phyloP scores from a whole-genome alignment of 2,329 filamentous ascomycete genomes.

The Trichoderma sp. region DNA sequence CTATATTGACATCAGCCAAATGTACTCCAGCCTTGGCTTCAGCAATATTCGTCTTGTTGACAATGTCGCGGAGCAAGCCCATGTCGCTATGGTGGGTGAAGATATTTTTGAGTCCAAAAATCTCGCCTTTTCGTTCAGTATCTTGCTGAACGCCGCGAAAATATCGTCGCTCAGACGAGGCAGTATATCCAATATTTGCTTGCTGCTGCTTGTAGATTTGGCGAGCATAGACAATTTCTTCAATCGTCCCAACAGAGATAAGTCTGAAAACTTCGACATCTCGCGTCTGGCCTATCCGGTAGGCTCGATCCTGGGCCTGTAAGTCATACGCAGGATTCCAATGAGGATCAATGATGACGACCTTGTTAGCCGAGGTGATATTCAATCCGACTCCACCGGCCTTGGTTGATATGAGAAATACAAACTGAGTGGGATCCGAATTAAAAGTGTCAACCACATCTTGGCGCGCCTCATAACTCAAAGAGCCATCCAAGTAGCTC shows the following conservation, averaged over 20 bases:
- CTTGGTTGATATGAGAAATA: slow-evolving; percentile 93
- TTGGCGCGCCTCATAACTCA: slow-evolving; percentile 82
- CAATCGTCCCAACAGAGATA: slow-evolving; percentile 87
- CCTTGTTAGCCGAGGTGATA: slow-evolving; percentile 97
- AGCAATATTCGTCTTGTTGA: slow-evolving; percentile 97
- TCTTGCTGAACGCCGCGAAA: slow-evolving; percentile 93
- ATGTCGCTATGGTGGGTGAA: slow-evolving; percentile 81
- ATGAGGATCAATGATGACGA: slow-evolving; percentile 94
- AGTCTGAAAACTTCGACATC: slow-evolving; percentile 96
- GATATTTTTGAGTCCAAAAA: slow-evolving; percentile 88
- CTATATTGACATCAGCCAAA: slow-evolving; percentile 75
- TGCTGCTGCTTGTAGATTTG: slow-evolving; percentile 99
- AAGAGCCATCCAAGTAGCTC: slow-evolving; percentile 84
- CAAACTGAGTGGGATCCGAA: slow-evolving; percentile 81
- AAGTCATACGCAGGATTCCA: slow-evolving; percentile 97
- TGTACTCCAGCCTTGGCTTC: slow-evolving; percentile 85
- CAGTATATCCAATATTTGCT: slow-evolving; percentile 95
- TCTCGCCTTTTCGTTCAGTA: slow-evolving; percentile 81
- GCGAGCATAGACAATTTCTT: slow-evolving; percentile 94
- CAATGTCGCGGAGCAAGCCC: slow-evolving; percentile 86
- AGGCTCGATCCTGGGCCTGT: slow-evolving; percentile 94
- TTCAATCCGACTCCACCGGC: slow-evolving; percentile 94
- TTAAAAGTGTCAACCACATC: slow-evolving; percentile 90
- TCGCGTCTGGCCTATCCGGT: slow-evolving; percentile 88
- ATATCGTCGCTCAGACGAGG: slow-evolving; percentile 88